Evolutionary conservation across 805 yeast genomes (phyloP).

Genomic region (Metschnikowia kunwiensis): DNA sequence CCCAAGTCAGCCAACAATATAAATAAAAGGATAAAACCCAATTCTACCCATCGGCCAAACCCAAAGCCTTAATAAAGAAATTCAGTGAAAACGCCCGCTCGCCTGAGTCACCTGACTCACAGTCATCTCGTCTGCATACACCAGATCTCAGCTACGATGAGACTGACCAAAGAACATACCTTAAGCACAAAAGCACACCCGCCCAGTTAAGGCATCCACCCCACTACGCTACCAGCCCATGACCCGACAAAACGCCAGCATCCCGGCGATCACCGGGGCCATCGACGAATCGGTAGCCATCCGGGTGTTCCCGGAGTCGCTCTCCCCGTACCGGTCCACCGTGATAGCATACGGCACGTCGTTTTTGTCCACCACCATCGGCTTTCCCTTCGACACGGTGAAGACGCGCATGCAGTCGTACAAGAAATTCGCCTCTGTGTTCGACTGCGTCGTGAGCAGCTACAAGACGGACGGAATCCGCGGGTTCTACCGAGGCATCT

Average conservation of each 20-base stretch:
- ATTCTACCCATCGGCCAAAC: no score
- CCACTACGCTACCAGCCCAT: no score
- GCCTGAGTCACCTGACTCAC: no score
- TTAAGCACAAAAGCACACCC: no score
- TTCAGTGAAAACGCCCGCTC: no score
- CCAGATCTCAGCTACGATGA: no score
- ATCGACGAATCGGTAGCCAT: slow-evolving; percentile 45
- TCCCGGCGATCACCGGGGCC: slow-evolving; percentile 61
- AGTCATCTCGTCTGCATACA: background rate
- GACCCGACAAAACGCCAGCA: slow-evolving; percentile 18
- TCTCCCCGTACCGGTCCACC: slow-evolving; percentile 55
- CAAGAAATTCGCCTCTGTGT: slow-evolving; percentile 49
- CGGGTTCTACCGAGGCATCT: slow-evolving; percentile 74
- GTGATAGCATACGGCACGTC: slow-evolving; percentile 65
- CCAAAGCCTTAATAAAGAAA: no score
- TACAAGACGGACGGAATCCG: slow-evolving; percentile 56
- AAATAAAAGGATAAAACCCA: no score
- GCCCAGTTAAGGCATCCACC: no score
- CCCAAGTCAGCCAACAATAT: no score
- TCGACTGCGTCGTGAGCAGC: slow-evolving; percentile 57
- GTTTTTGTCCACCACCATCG: slow-evolving; percentile 61
- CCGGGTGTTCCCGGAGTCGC: slow-evolving; percentile 43
- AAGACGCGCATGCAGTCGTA: slow-evolving; percentile 86
- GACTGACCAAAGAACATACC: no score
- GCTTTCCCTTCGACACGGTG: slow-evolving; percentile 82